Evolutionary conservation across 345 rosid species (phyloP), one percentile per base, ranked within the genome.

Genomic region (Populus nigra): DNA sequence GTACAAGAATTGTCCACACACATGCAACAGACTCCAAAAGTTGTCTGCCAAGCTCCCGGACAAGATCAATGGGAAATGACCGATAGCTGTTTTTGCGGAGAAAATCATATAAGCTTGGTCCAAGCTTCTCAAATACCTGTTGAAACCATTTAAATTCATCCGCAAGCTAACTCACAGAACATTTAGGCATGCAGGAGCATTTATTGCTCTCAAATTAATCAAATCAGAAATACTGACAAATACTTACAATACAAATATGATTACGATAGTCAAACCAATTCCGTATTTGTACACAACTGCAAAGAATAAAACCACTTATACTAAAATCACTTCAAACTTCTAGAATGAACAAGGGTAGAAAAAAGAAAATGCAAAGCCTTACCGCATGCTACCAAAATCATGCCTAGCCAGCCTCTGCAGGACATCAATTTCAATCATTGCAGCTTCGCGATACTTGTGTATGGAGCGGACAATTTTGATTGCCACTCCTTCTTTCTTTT

Each of bases 1-100:
- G 87, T 83, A 84, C 85, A 85, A 91, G 90, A 81, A 87, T 86
- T 78, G 77, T 85, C 89, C 77, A 73, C 82, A 78, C 76, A 78
- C 81, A 78, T 78, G 81, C 81, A 78, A 78, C 81, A 78, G 81
- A 78, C 76, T 78, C 81, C 81, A 78, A 78, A 78, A 78, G 81
- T 78, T 78, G 81, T 78, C 76, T 78, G 81, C 81, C 81, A 78
- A 78, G 76, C 76, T 78, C 81, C 72, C 81, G 81, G 68, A 78
- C 81, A 65, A 78, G 81, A 66, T 78, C 76, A 78, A 78, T 78
- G 53, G 81, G 81, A 78, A 78, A 78, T 65, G 81, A 78, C 38
- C 81, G 76, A 38, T 78, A 78, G 81, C 81, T 78, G 81, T 78
- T 78, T 72, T 78, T 78, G 72, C 81, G 76, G 68, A 78, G 81